Percentiles rank a stretch among this genome's conserved stretches.
phyloP scores from a whole-genome alignment of 2,329 filamentous ascomycete genomes.

The Lachnellula occidentalis region DNA sequence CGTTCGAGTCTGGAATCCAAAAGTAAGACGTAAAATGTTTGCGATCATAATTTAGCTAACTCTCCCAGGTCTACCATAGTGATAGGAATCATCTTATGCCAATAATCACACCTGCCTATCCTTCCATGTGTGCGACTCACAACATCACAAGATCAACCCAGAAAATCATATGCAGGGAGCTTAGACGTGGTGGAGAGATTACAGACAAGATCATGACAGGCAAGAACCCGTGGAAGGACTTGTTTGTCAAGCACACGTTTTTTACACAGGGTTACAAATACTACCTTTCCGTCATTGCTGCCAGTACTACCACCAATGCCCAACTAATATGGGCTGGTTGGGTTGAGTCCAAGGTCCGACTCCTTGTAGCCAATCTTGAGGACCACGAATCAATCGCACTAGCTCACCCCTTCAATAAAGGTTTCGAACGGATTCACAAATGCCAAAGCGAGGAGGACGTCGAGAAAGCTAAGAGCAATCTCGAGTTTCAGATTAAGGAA shows the following conservation, averaged over 20 bases:
- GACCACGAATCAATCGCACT: constrained; percentile 72
- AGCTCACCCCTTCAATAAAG: constrained; percentile 89
- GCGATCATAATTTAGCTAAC: constrained; percentile 22
- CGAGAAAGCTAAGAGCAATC: constrained; percentile 53
- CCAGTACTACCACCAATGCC: constrained; percentile 76
- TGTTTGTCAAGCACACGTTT: constrained; percentile 88
- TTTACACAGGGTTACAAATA: constrained; percentile 94
- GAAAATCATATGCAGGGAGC: constrained; percentile 75
- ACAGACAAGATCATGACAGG: constrained; percentile 74
- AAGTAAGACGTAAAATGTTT: constrained; percentile 44
- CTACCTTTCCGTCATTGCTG: constrained; percentile 82
- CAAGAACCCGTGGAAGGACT: constrained; percentile 74
- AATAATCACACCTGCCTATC: constrained; percentile 95
- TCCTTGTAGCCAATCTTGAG: constrained; percentile 79
- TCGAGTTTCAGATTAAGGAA: constrained; percentile 48
- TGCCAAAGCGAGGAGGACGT: constrained; percentile 58
- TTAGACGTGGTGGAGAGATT: constrained; percentile 71
- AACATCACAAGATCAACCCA: constrained; percentile 87
- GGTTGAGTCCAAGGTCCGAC: constrained; percentile 87
- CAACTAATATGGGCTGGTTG: constrained; percentile 86
- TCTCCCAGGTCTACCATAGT: constrained; percentile 14
- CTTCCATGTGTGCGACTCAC: constrained; percentile 96
- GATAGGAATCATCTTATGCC: constrained; percentile 93
- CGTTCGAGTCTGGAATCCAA: constrained; percentile 91
- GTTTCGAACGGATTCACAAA: constrained; percentile 75